phyloP scores from a whole-genome alignment of 805 yeast species.

The Ogataea nonfermentans region DNA sequence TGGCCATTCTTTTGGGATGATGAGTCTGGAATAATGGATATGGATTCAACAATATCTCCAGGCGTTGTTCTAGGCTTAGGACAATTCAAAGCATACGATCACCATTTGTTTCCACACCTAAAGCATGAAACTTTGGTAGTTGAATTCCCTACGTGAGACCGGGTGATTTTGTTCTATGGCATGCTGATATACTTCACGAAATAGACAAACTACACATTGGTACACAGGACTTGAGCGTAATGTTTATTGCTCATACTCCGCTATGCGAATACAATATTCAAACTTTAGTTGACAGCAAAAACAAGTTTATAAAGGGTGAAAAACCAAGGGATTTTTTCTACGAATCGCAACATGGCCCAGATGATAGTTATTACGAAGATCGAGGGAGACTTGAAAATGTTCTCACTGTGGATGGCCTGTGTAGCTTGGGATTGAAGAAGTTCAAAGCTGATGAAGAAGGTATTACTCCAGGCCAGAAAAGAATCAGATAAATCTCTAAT shows the following conservation, averaged over 20 bases:
- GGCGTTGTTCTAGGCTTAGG: constrained; percentile 38
- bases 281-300: constrained; percentile 7
- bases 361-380: constrained; percentile 11
- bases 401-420: constrained; percentile 21
- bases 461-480: constrained; percentile 28
- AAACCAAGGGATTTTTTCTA: constrained; percentile 13
- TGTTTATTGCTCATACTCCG: constrained; percentile 39
- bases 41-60: constrained; percentile 31
- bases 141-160: constrained; percentile 36
- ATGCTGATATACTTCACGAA: constrained; percentile 41
- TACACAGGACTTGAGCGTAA: constrained; percentile 35
- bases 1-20: constrained; percentile 38
- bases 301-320: constrained; percentile 6
- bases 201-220: constrained; percentile 40
- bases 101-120: constrained; percentile 35
- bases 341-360: constrained; percentile 10
- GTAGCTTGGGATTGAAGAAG: constrained; percentile 28
- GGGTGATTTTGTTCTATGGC: constrained; percentile 46
- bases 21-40: constrained; percentile 23
- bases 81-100: constrained; percentile 29
- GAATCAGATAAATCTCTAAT: constrained; percentile 22
- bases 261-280: constrained; percentile 21
- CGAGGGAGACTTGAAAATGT: constrained; percentile 11
- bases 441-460: constrained; percentile 25
- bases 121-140: constrained; percentile 31